Evolutionary conservation across 768 basidiomycete genomes (phyloP).

Genomic region (Kwoniella sp.): DNA sequence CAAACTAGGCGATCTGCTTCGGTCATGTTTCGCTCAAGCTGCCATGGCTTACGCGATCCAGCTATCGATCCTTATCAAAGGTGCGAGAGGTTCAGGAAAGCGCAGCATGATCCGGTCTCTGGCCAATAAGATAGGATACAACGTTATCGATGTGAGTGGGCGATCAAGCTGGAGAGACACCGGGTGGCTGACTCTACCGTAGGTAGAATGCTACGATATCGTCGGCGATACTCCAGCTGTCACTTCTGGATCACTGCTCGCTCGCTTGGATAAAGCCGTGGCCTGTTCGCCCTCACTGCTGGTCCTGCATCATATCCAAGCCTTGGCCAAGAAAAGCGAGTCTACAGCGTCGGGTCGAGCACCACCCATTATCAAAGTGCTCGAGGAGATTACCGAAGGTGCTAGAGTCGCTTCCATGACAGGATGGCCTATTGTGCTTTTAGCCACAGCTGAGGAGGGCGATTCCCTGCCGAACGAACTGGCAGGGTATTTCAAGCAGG

Average conservation of each 20-base stretch:
- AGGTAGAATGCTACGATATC: conserved; percentile 84
- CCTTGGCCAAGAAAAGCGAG: conserved; percentile 59
- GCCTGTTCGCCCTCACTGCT: conserved; percentile 80
- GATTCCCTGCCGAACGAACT: conserved; percentile 63
- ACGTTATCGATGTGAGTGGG: conserved; percentile 51
- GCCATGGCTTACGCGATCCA: conserved; percentile 63
- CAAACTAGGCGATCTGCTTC: conserved; percentile 59
- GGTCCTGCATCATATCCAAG: conserved; percentile 61
- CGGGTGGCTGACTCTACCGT: not conserved
- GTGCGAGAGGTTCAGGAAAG: conserved; percentile 77
- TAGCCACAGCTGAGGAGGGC: conserved; percentile 68
- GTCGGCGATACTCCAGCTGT: conserved; percentile 71
- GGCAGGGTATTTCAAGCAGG: conserved; percentile 76
- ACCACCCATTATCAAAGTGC: conserved; percentile 55
- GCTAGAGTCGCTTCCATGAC: conserved; percentile 56
- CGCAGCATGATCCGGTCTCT: conserved; percentile 57
- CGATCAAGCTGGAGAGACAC: too few species aligned
- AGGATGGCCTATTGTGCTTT: conserved; percentile 68
- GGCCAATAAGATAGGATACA: conserved; percentile 61
- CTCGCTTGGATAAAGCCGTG: conserved; percentile 70
- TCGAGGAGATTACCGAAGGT: conserved; percentile 51
- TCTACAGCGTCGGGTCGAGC: conserved; percentile 16
- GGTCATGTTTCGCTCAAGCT: conserved; percentile 59
- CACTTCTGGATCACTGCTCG: conserved; percentile 67
- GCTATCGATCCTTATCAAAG: conserved; percentile 71